These are phyloP conservation scores for Thalassiosira sp. DNA, from an alignment of 352 stramenopile species.

Conservation along the genomic window DNA sequence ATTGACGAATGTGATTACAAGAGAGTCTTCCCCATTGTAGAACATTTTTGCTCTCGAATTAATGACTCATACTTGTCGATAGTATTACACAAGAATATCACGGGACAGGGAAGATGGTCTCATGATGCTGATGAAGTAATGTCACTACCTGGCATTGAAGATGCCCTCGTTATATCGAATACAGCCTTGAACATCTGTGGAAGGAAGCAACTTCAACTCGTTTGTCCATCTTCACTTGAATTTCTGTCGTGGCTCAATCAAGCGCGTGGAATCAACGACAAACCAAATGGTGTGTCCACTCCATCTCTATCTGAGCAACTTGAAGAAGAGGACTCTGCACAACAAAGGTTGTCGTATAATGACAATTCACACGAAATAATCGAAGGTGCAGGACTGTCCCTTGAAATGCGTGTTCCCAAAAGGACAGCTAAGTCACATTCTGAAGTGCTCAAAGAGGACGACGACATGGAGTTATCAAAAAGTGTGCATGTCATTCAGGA, in stretches of 20 bases:
- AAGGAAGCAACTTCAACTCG: slow-evolving; percentile 8
- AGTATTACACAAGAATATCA: slow-evolving; percentile 8
- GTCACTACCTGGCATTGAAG: slow-evolving; percentile 27
- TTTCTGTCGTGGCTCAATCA: slow-evolving; percentile 29
- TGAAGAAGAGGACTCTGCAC: not conserved
- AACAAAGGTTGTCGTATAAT: not conserved
- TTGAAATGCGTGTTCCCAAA: slow-evolving; percentile 37
- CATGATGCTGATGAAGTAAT: slow-evolving; percentile 16
- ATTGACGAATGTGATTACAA: slow-evolving; percentile 2
- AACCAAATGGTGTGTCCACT: not conserved
- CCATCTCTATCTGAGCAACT: not conserved
- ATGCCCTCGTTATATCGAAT: slow-evolving; percentile 6
- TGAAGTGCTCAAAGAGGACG: not conserved
- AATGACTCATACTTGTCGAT: slow-evolving; percentile 30
- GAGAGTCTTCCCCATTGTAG: slow-evolving; percentile 32
- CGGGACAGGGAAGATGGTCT: not conserved
- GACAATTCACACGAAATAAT: slow-evolving; percentile 3
- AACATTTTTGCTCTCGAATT: slow-evolving; percentile 27
- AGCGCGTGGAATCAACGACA: not conserved
- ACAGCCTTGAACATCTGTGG: slow-evolving; percentile 16
- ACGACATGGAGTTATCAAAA: not conserved
- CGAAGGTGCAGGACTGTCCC: slow-evolving; percentile 9
- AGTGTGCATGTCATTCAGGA: not conserved
- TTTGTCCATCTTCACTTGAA: slow-evolving; percentile 33
- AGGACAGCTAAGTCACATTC: not conserved